Conservation (phyloP, 2,329 filamentous ascomycete species). For the Alternaria dauci region DNA sequence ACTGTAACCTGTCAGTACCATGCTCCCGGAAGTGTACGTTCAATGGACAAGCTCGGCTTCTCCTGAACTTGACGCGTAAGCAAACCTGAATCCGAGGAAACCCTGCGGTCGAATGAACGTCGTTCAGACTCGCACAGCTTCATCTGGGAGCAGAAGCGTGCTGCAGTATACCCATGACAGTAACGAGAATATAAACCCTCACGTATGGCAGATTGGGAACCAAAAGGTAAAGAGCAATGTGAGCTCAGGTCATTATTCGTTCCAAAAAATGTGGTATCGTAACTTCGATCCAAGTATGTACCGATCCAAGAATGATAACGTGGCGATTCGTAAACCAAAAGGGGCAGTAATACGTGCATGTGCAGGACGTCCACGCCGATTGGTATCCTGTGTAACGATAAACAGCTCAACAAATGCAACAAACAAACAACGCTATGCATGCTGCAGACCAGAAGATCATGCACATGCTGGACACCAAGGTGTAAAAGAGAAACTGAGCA, state of each 20-base stretch:
- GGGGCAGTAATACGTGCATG: slow-evolving; percentile 2
- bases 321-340: slow-evolving; percentile 14
- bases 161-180: neutral
- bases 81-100: slow-evolving; percentile 4
- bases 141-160: neutral
- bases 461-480: slow-evolving; percentile 26
- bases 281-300: slow-evolving; percentile 18
- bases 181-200: slow-evolving; percentile 5
- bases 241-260: slow-evolving; percentile 32
- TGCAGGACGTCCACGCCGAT: slow-evolving; percentile 4
- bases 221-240: slow-evolving; percentile 21
- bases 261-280: slow-evolving; percentile 26
- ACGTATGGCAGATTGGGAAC: slow-evolving; percentile 7
- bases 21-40: neutral
- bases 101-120: neutral
- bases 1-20: slow-evolving; percentile 5
- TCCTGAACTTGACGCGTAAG: slow-evolving; percentile 4
- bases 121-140: slow-evolving; percentile 8
- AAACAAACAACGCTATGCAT: slow-evolving; percentile 37
- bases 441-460: slow-evolving; percentile 10
- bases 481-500: slow-evolving; percentile 24
- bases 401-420: slow-evolving; percentile 26
- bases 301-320: slow-evolving; percentile 15
- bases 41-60: neutral
- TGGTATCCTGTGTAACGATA: slow-evolving; percentile 11